Evolutionary conservation across 2,329 filamentous ascomycete genomes (phyloP).

Genomic region (Pseudophaeomoniella oleicola): DNA sequence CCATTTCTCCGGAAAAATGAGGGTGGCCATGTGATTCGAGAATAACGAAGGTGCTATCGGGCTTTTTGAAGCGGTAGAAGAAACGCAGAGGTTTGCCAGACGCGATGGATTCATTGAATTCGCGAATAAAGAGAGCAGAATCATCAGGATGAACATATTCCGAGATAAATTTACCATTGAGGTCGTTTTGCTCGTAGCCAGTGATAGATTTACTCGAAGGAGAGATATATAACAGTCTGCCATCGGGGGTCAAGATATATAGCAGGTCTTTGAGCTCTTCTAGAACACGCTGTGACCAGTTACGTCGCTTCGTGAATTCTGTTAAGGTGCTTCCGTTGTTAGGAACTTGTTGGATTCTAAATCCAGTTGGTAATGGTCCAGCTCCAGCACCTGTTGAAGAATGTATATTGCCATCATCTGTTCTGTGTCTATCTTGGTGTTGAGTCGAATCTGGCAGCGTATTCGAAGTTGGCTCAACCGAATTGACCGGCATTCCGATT

Average conservation of each 20-base stretch:
- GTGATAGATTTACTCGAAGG: constrained; percentile 61
- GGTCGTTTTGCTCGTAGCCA: constrained; percentile 56
- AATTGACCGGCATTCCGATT: background rate
- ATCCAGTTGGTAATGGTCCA: constrained; percentile 40
- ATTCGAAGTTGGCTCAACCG: constrained; percentile 2
- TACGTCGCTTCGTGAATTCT: constrained; percentile 50
- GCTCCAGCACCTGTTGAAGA: constrained; percentile 31
- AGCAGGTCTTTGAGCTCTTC: constrained; percentile 82
- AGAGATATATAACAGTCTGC: constrained; percentile 73
- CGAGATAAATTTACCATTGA: constrained; percentile 61
- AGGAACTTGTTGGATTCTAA: constrained; percentile 28
- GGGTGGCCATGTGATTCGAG: constrained; percentile 90
- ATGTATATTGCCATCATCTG: constrained; percentile 16
- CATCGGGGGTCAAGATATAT: constrained; percentile 73
- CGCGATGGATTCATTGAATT: constrained; percentile 80
- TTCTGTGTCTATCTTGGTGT: constrained; percentile 4
- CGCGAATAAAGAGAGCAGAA: constrained; percentile 64
- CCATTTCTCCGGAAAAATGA: constrained; percentile 60
- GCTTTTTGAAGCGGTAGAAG: constrained; percentile 71
- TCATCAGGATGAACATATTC: constrained; percentile 82
- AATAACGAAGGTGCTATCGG: constrained; percentile 59
- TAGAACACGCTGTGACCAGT: constrained; percentile 81
- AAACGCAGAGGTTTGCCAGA: constrained; percentile 66
- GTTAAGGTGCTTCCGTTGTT: constrained; percentile 41
- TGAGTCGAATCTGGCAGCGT: constrained; percentile 4